Evolutionary conservation across 2,329 filamentous ascomycete genomes (phyloP).

Genomic region (Trichophyton rubrum): DNA sequence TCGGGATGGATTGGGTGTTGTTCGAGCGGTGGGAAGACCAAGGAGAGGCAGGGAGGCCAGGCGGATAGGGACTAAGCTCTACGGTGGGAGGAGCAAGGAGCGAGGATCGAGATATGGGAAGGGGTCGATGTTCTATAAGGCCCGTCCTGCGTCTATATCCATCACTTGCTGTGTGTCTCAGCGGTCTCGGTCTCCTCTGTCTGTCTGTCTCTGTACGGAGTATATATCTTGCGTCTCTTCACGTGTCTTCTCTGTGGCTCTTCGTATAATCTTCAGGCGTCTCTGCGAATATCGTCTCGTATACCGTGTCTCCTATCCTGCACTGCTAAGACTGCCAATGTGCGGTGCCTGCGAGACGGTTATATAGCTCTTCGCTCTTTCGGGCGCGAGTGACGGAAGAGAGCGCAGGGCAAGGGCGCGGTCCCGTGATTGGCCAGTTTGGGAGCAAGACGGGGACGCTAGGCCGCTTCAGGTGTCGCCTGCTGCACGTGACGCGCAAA

Average conservation of each 20-base stretch:
- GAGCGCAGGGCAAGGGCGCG: slow-evolving; percentile 9
- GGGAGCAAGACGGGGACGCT: slow-evolving; percentile 17
- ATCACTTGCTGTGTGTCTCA: not conserved
- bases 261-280: no score
- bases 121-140: not conserved
- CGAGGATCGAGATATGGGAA: not conserved
- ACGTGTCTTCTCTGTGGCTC: no score
- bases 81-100: not conserved
- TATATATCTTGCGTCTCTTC: no score
- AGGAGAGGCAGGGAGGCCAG: not conserved
- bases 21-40: not conserved
- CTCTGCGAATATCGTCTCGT: no score
- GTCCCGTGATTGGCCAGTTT: slow-evolving; percentile 25
- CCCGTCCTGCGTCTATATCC: not conserved
- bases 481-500: not conserved
- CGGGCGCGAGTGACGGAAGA: slow-evolving; percentile 1
- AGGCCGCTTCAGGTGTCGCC: not conserved
- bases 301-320: no score
- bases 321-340: not conserved
- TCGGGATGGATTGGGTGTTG: no score
- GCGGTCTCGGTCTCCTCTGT: not conserved
- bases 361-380: slow-evolving; percentile 1
- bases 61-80: not conserved
- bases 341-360: not conserved
- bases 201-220: not conserved